Conservation (phyloP, 108 stramenopile genomes). For the Fragilariopsis cylindrus region DNA sequence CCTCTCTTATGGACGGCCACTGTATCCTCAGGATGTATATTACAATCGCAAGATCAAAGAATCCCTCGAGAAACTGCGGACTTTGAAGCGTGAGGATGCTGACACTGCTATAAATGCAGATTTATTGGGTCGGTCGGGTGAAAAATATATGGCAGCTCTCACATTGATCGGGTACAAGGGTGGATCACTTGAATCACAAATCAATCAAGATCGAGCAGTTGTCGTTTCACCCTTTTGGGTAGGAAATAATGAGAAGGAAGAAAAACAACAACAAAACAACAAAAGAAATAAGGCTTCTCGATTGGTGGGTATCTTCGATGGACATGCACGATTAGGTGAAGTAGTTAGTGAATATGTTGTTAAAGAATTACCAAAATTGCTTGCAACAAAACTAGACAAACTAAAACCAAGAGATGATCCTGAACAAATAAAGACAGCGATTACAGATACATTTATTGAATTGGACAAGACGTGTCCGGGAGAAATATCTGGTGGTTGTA, state of each 20-base stretch:
- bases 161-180: conserved; percentile 64
- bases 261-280: not conserved
- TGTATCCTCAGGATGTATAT: conserved; percentile 62
- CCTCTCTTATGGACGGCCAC: conserved; percentile 59
- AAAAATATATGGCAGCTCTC: conserved; percentile 34
- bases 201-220: conserved; percentile 59
- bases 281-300: not conserved
- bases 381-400: conserved; percentile 52
- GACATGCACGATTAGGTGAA: conserved; percentile 73
- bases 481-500: conserved; percentile 71
- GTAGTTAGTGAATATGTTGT: conserved; percentile 71
- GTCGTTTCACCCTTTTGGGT: conserved; percentile 45
- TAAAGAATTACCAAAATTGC: conserved; percentile 55
- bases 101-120: not conserved
- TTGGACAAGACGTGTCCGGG: conserved; percentile 71
- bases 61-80: conserved; percentile 46
- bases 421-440: conserved; percentile 14
- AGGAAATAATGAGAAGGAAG: conserved; percentile 6
- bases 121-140: conserved; percentile 22
- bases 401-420: not conserved
- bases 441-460: conserved; percentile 42
- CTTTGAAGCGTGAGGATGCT: conserved; percentile 6
- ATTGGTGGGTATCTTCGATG: conserved; percentile 75
- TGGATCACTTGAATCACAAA: conserved; percentile 33
- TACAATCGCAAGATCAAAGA: conserved; percentile 48